These are phyloP conservation scores for Candida sithepensis DNA, from an alignment of 805 yeast genomes.

Conservation along the genomic window DNA sequence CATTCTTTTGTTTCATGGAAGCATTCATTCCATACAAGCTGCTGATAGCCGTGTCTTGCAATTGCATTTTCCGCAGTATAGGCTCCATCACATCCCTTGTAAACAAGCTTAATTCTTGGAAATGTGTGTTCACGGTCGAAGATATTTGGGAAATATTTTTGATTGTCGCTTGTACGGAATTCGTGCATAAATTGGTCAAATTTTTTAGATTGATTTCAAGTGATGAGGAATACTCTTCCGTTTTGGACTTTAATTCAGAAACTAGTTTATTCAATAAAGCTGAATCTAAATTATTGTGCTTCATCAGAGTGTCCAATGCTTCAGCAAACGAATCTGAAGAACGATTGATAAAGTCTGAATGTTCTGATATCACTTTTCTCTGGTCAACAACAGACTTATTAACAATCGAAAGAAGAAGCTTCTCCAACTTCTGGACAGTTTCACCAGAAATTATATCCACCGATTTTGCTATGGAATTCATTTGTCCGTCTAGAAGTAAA, in stretches of 20 bases:
- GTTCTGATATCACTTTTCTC: background rate
- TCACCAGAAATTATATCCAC: background rate
- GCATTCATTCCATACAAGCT: background rate
- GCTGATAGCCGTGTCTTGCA: background rate
- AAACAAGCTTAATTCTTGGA: background rate
- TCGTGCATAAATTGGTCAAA: background rate
- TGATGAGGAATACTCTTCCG: background rate
- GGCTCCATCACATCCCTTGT: background rate
- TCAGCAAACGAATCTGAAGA: background rate
- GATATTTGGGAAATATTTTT: background rate
- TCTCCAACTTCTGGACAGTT: background rate
- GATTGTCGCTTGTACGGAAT: background rate
- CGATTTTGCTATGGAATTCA: background rate
- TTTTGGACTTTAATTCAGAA: background rate
- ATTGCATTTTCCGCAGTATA: background rate
- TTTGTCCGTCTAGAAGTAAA: background rate
- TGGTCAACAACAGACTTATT: background rate
- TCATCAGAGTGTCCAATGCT: background rate
- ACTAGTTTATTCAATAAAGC: background rate
- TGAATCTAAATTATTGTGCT: background rate
- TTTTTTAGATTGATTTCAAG: background rate
- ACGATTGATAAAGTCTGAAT: background rate
- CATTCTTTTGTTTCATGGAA: background rate
- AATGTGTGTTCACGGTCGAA: background rate
- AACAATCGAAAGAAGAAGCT: background rate